These are phyloP conservation scores for Ophiostoma perfectum DNA, from an alignment of 2,329 filamentous ascomycete species.

Conservation along the genomic window DNA sequence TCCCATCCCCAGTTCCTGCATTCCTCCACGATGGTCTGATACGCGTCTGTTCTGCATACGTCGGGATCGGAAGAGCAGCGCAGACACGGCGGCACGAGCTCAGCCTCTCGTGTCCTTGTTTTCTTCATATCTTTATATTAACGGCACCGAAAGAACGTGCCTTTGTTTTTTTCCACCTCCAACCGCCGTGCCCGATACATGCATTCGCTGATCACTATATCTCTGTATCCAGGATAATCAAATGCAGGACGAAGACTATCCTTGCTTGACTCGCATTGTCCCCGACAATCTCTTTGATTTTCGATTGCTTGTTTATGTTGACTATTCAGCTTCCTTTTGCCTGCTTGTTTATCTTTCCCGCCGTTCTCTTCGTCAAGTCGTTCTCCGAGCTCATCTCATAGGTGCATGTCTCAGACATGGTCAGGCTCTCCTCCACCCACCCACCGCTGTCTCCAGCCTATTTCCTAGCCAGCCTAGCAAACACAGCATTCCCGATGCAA, in stretches of 20 bases:
- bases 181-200: neutral
- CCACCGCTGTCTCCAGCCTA: neutral
- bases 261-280: too few species aligned
- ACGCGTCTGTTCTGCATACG: too few species aligned
- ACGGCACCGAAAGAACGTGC: neutral
- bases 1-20: too few species aligned
- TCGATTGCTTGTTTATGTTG: neutral
- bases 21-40: too few species aligned
- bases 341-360: neutral
- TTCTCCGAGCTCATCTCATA: neutral
- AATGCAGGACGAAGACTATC: too few species aligned
- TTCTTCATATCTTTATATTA: neutral
- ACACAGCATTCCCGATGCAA: neutral
- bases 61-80: neutral
- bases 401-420: slow-evolving; percentile 2
- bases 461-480: too few species aligned
- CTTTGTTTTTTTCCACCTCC: neutral
- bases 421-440: neutral
- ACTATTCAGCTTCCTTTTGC: neutral
- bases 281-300: too few species aligned
- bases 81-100: neutral
- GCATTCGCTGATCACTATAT: too few species aligned
- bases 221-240: too few species aligned
- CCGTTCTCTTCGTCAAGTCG: neutral
- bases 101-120: neutral